phyloP scores from a whole-genome alignment of 2,329 filamentous ascomycete genomes.

The Myriosclerotinia duriaeana region DNA sequence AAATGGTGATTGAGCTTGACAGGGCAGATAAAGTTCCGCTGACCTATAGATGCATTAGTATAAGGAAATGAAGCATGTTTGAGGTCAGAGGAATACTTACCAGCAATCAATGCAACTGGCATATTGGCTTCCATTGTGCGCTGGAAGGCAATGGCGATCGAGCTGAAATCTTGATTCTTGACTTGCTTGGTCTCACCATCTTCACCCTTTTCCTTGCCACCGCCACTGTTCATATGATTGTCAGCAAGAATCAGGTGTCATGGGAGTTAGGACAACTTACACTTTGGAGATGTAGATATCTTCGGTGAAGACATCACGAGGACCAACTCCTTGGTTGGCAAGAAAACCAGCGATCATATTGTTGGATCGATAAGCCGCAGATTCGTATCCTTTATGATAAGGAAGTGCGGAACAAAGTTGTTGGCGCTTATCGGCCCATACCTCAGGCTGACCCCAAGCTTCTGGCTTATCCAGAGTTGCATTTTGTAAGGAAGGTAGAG shows the following conservation, averaged over 20 bases:
- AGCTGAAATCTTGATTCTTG: constrained; percentile 47
- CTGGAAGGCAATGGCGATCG: constrained; percentile 26
- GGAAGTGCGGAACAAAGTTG: constrained; percentile 62
- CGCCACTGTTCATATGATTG: constrained; percentile 48
- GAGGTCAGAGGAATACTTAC: constrained; percentile 42
- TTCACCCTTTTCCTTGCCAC: constrained; percentile 50
- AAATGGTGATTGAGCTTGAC: constrained; percentile 57
- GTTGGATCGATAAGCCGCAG: constrained; percentile 54
- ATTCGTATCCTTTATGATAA: constrained; percentile 62
- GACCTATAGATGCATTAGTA: constrained; percentile 46
- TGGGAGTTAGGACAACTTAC: constrained; percentile 44
- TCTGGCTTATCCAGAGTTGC: constrained; percentile 29
- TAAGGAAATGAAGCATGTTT: not conserved
- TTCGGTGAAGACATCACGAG: constrained; percentile 57
- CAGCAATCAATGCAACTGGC: constrained; percentile 57
- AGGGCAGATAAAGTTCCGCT: constrained; percentile 48
- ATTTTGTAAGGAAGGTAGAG: constrained; percentile 9
- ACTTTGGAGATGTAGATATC: constrained; percentile 64
- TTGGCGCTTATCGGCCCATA: constrained; percentile 59
- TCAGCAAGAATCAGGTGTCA: constrained; percentile 20
- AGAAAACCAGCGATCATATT: constrained; percentile 57
- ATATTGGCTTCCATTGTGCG: constrained; percentile 49
- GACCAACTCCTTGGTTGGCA: constrained; percentile 54
- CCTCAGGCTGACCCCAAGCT: constrained; percentile 44
- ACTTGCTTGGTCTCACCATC: constrained; percentile 44